A percentile compares a stretch with the other conserved stretches of the same genome.
phyloP scores from a whole-genome alignment of 73 alveolate species.

The Paramecium caudatum region DNA sequence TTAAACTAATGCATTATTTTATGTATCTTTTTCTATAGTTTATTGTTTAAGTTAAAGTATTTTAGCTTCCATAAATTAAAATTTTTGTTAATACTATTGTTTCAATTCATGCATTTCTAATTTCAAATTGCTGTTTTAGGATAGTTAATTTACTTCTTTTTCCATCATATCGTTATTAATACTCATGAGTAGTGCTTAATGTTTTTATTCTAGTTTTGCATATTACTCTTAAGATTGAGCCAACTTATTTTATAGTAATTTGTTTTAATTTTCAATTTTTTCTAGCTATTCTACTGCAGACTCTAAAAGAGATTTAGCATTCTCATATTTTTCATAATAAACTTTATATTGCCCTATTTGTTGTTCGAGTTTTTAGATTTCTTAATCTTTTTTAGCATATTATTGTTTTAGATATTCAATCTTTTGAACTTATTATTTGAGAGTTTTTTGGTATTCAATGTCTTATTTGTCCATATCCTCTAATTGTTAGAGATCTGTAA shows the following conservation, averaged over 20 bases:
- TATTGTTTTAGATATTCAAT: slow-evolving; percentile 33
- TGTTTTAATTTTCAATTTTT: slow-evolving; percentile 15
- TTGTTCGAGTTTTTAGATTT: not conserved
- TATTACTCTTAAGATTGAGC: slow-evolving; percentile 2
- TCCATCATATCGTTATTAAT: slow-evolving; percentile 15
- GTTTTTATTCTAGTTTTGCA: not conserved
- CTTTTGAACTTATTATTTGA: not conserved
- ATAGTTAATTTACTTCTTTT: not conserved
- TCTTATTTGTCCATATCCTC: slow-evolving; percentile 48
- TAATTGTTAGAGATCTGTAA: slow-evolving; percentile 36
- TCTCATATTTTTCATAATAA: slow-evolving; percentile 56
- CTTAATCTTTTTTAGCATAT: slow-evolving; percentile 18
- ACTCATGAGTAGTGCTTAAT: not conserved
- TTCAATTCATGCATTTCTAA: slow-evolving; percentile 22
- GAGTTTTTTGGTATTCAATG: not conserved
- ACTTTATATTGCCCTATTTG: not conserved
- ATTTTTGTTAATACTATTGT: not conserved
- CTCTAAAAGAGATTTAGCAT: not conserved
- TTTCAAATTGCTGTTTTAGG: not conserved
- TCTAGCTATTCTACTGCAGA: slow-evolving; percentile 19
- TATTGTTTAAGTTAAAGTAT: not conserved
- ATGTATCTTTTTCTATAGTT: not conserved
- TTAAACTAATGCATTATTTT: not conserved
- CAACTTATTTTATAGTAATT: not conserved
- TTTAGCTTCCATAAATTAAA: not conserved